Evolutionary conservation across 805 yeast species (phyloP).

Genomic region (Candida loeiensis): DNA sequence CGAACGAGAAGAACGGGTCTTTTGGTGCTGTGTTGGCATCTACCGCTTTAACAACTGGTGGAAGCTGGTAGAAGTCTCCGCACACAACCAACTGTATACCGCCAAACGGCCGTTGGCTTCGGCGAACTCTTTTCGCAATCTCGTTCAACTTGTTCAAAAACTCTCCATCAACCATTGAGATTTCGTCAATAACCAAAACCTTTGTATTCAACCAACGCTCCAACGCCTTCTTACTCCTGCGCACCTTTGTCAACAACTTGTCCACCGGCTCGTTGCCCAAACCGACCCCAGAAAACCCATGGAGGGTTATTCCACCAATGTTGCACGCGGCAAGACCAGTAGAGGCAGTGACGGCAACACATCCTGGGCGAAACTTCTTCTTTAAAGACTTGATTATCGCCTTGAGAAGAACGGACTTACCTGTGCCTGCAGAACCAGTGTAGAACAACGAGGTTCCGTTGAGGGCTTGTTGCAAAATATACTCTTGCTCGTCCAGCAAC

Average conservation of each 20-base stretch:
- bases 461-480: conserved; percentile 61
- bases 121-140: conserved; percentile 52
- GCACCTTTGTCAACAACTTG: conserved; percentile 48
- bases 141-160: conserved; percentile 60
- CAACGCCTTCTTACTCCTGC: conserved; percentile 45
- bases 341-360: conserved; percentile 77
- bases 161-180: conserved; percentile 75
- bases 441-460: conserved; percentile 73
- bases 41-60: conserved; percentile 55
- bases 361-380: conserved; percentile 41
- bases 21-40: conserved; percentile 23
- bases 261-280: conserved; percentile 55
- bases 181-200: conserved; percentile 72
- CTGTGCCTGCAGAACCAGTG: conserved; percentile 98
- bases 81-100: conserved; percentile 73
- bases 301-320: conserved; percentile 75
- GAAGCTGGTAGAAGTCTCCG: conserved; percentile 82
- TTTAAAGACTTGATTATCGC: conserved; percentile 55
- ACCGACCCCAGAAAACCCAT: conserved; percentile 77
- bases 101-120: conserved; percentile 59
- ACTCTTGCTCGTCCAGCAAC: conserved; percentile 55
- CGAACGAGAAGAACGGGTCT: conserved; percentile 56
- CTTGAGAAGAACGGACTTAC: conserved; percentile 83
- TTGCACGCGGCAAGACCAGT: conserved; percentile 84
- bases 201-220: conserved; percentile 53